Base-by-base conservation (phyloP, 495 filamentous ascomycete genomes). In the Podospora pseudopauciseta region DNA sequence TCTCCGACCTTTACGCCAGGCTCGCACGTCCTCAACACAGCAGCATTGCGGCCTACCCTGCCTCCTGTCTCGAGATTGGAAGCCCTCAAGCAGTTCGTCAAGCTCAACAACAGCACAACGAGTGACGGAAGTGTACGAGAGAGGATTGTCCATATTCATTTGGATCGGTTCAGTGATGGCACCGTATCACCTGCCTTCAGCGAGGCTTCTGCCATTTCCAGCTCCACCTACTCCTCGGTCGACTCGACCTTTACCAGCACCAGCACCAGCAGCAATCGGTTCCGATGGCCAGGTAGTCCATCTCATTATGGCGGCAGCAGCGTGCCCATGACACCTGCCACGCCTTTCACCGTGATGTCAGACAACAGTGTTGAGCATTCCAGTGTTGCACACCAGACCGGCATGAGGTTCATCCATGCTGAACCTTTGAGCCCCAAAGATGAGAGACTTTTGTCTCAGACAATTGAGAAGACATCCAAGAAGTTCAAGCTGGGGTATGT, bases 401-500 rank as follows among this genome's bases (percentile, higher is more conserved):
- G 81, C 23, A 69, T 80, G 44, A 76, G 70, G 30, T 71, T 81
- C 49, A 72, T 81, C 19, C 70, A 80, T 65, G 71, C 79, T 7
- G 73, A 71, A 20, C 63, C 76, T 3, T 64, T 81, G 39, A 75
- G 71, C 13, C 68, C 71, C 2, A 72, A 73, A 16, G 79, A 80
- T n/a, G 80, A 81, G 63, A 78, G 74, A 76, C 72, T 73, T 16
- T 71, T 84, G 20, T 69, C 72, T 3, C 73, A 78, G 18, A 78
- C 80, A 0, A 73, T 85, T 23, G 74, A 74, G 30, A 83, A 80
- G 71, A 80, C 82, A 28, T 78, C 80, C 44, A 77, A 74, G 26
- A 83, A 80, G 68, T 83, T 83, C 72, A 75, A 73, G 61, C 74
- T 80, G 34, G 80, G 79, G 76, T 79, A 68, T 30, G 75, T 71